Conservation (phyloP, 306 rosid genomes). For the Crotalaria pallida region DNA sequence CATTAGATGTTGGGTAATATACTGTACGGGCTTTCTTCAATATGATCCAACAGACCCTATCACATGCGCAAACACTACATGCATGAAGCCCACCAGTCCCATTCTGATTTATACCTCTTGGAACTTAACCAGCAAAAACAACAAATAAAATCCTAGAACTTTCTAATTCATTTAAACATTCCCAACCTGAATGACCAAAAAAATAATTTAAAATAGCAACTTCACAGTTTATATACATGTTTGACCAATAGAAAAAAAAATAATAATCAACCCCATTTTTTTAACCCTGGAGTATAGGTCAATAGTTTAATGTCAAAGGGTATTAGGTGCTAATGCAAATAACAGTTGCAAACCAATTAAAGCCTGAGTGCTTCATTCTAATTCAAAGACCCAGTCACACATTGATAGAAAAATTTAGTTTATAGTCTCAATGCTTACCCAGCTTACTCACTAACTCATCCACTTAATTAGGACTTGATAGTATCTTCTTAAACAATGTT, state of each 20-base stretch:
- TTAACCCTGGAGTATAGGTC: background rate
- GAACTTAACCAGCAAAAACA: too few relatives aligned
- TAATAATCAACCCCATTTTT: background rate
- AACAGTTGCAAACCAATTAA: conserved; percentile 20
- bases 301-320: conserved; percentile 29
- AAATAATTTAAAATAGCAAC: too few relatives aligned
- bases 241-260: background rate
- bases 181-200: background rate
- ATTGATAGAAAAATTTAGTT: background rate
- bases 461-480: conserved; percentile 20
- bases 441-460: conserved; percentile 41
- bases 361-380: conserved; percentile 34
- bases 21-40: background rate
- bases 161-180: background rate
- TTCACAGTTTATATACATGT: background rate
- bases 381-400: conserved; percentile 34
- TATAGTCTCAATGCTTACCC: conserved; percentile 24
- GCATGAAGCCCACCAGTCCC: too few relatives aligned
- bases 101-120: too few relatives aligned
- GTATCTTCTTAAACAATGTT: conserved; percentile 12
- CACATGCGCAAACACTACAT: too few relatives aligned
- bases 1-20: background rate
- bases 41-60: too few relatives aligned
- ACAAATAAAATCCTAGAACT: background rate
- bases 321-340: conserved; percentile 51